Conservation (phyloP, 805 yeast genomes). For the Lipomyces kockii region DNA sequence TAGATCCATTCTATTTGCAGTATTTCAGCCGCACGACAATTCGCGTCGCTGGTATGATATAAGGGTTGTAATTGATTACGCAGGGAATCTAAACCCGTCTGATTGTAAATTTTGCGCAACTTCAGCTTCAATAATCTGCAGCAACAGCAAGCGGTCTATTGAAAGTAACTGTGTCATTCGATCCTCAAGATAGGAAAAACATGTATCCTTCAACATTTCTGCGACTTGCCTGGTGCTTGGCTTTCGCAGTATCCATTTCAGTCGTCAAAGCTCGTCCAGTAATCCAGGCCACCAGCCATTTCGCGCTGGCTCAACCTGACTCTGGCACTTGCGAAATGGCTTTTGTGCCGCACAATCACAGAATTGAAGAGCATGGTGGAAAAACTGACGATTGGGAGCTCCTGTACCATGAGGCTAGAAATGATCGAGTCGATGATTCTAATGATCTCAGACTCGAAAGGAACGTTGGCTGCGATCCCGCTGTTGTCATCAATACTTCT, state of each 20-base stretch:
- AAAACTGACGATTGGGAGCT: constrained; percentile 5
- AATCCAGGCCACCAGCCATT: background rate
- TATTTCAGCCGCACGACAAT: no score
- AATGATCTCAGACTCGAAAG: background rate
- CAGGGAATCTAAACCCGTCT: background rate
- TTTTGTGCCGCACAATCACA: background rate
- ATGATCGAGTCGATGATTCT: constrained; percentile 2
- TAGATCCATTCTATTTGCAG: no score
- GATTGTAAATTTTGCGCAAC: background rate
- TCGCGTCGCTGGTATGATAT: no score
- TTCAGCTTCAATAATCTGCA: background rate
- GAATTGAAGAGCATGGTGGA: constrained; percentile 16
- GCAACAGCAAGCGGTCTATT: background rate
- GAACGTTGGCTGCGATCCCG: constrained; percentile 2
- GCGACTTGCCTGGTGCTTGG: background rate
- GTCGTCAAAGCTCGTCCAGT: background rate
- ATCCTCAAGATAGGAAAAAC: background rate
- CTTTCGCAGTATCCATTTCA: background rate
- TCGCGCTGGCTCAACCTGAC: background rate
- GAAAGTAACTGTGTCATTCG: background rate
- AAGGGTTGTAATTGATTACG: no score
- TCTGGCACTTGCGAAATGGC: constrained; percentile 8
- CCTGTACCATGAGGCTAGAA: background rate
- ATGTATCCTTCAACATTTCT: background rate
- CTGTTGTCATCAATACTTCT: background rate